Evolutionary conservation across 495 filamentous ascomycete species (phyloP).

Genomic region (Daldinia concentrica): DNA sequence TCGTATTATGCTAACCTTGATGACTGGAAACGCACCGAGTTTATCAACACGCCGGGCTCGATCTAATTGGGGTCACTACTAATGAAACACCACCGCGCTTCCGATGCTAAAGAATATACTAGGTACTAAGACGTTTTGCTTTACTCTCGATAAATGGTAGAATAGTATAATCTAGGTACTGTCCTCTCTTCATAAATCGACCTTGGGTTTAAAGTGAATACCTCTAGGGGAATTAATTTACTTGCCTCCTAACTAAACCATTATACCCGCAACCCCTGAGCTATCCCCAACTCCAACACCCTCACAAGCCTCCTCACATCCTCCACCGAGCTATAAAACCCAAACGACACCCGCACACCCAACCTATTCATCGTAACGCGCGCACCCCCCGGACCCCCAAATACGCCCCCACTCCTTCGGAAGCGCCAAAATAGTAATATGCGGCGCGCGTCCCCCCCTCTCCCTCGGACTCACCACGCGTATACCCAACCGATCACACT

Average conservation of each 20-base stretch:
- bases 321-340: conserved; percentile 35
- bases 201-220: no score
- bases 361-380: conserved; percentile 32
- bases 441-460: conserved; percentile 25
- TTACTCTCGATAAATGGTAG: no score
- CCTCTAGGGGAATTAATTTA: no score
- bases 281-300: conserved; percentile 15
- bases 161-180: no score
- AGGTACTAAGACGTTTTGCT: no score
- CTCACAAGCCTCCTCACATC: conserved; percentile 35
- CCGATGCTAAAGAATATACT: no score
- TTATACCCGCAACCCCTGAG: conserved; percentile 9
- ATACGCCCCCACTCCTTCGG: conserved; percentile 20
- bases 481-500: conserved; percentile 30
- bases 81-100: no score
- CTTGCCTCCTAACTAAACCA: no score
- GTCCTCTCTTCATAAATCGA: no score
- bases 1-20: not conserved
- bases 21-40: not conserved
- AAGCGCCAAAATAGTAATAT: conserved; percentile 36
- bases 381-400: conserved; percentile 1
- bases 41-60: no score
- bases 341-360: conserved; percentile 37
- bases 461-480: conserved; percentile 20
- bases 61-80: no score